These are phyloP conservation scores for Yamagishiella unicocca DNA, from an alignment of 139 green algal genomes.

Conservation along the genomic window DNA sequence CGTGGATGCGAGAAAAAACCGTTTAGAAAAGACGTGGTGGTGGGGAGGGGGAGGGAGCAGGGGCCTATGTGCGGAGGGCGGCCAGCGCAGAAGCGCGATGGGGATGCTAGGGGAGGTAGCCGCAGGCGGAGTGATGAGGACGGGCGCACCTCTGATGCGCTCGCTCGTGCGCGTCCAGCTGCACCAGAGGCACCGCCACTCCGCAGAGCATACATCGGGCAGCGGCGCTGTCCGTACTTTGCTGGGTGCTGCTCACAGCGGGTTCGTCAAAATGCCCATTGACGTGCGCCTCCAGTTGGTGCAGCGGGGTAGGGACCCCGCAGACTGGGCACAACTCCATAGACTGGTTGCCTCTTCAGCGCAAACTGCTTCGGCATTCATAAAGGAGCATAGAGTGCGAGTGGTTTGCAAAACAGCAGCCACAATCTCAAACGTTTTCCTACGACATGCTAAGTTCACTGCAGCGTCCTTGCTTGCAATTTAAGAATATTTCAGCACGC, in stretches of 20 bases:
- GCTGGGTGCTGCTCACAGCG: too few relatives aligned
- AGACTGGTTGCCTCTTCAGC: too few relatives aligned
- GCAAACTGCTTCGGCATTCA: too few relatives aligned
- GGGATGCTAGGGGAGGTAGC: neutral
- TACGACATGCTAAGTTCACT: too few relatives aligned
- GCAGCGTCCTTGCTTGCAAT: too few relatives aligned
- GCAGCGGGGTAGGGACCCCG: neutral
- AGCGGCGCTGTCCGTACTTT: neutral
- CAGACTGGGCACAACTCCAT: conserved; percentile 13
- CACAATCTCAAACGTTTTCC: too few relatives aligned
- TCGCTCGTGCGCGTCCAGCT: conserved; percentile 20
- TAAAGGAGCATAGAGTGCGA: too few relatives aligned
- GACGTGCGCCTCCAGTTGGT: conserved; percentile 1
- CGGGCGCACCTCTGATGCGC: neutral
- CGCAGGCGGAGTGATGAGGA: neutral
- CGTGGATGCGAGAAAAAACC: too few relatives aligned
- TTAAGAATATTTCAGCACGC: too few relatives aligned
- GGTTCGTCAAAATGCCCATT: conserved; percentile 27
- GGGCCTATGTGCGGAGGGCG: neutral
- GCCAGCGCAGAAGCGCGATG: neutral
- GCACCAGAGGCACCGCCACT: neutral
- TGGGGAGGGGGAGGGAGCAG: neutral
- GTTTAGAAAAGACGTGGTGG: too few relatives aligned
- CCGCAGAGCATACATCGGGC: neutral
- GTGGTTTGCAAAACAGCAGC: too few relatives aligned